These are phyloP conservation scores for Achaetomium macrosporum DNA, from an alignment of 2,329 filamentous ascomycete genomes.

Conservation along the genomic window DNA sequence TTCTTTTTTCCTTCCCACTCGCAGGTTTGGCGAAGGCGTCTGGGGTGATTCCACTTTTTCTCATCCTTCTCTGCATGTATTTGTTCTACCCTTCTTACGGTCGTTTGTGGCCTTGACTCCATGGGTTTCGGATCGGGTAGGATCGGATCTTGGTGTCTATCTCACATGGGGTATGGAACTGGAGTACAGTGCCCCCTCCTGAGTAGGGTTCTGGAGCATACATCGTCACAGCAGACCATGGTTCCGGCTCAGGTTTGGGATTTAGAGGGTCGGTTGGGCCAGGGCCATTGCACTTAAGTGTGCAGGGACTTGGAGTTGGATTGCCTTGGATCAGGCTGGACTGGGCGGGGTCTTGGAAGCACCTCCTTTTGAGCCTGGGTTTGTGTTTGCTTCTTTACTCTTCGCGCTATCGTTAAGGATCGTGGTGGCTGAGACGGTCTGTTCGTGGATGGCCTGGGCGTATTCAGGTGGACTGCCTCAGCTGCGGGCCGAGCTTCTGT, in stretches of 20 bases:
- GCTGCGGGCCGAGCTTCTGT: neutral
- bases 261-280: neutral
- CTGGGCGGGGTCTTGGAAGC: neutral
- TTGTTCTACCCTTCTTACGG: conserved; percentile 3
- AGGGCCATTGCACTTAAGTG: neutral
- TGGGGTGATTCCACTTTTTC: neutral
- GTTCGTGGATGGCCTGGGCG: neutral
- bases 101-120: conserved; percentile 1
- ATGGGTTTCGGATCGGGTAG: neutral
- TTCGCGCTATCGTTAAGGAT: conserved; percentile 9
- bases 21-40: conserved; percentile 3
- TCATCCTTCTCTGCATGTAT: neutral
- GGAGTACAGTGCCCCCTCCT: neutral
- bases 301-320: neutral
- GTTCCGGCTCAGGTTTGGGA: neutral
- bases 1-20: neutral
- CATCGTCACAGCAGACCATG: neutral
- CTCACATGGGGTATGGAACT: neutral
- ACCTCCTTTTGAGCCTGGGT: neutral
- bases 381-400: neutral
- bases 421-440: neutral
- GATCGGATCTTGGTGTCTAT: neutral
- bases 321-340: neutral
- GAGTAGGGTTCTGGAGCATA: neutral
- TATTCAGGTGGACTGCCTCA: neutral